phyloP scores from a whole-genome alignment of 2,329 filamentous ascomycete species.

The Trichoderma sp. region DNA sequence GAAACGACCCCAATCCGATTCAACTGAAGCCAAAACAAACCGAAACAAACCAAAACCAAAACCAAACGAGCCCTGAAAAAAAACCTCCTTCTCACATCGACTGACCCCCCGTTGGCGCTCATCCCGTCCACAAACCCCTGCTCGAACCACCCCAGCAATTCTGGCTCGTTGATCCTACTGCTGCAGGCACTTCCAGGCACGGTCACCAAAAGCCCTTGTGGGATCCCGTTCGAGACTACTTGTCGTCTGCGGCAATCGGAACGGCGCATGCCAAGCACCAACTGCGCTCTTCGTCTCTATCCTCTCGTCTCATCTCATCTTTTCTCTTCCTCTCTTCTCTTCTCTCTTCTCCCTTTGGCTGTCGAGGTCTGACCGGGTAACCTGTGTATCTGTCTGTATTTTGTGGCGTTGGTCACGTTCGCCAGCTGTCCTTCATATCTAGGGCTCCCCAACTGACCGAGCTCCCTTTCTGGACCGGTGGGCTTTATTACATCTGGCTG shows the following conservation, averaged over 20 bases:
- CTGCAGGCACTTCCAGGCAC: constrained; percentile 23
- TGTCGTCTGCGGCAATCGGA: constrained; percentile 18
- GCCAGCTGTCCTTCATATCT: neutral
- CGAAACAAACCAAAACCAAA: neutral
- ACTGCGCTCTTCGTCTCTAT: neutral
- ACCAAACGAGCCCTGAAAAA: neutral
- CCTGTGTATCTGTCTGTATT: neutral
- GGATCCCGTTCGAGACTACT: constrained; percentile 19
- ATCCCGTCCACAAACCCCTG: constrained; percentile 9
- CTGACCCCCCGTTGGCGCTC: constrained; percentile 2
- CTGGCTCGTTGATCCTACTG: constrained; percentile 14
- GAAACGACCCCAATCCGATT: neutral
- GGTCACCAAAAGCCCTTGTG: constrained; percentile 14
- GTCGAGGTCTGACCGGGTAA: neutral
- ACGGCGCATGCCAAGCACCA: constrained; percentile 12
- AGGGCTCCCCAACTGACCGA: constrained; percentile 11
- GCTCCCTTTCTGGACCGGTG: constrained; percentile 18
- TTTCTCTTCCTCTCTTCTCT: neutral
- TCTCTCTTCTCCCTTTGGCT: neutral
- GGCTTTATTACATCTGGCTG: constrained; percentile 1
- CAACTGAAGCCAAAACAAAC: neutral
- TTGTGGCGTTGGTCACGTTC: neutral
- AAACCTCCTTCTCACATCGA: constrained; percentile 3
- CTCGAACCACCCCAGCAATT: constrained; percentile 11
- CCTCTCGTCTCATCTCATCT: neutral